Evolutionary conservation across 345 rosid genomes (phyloP).

Genomic region (Sonneratia caseolaris): DNA sequence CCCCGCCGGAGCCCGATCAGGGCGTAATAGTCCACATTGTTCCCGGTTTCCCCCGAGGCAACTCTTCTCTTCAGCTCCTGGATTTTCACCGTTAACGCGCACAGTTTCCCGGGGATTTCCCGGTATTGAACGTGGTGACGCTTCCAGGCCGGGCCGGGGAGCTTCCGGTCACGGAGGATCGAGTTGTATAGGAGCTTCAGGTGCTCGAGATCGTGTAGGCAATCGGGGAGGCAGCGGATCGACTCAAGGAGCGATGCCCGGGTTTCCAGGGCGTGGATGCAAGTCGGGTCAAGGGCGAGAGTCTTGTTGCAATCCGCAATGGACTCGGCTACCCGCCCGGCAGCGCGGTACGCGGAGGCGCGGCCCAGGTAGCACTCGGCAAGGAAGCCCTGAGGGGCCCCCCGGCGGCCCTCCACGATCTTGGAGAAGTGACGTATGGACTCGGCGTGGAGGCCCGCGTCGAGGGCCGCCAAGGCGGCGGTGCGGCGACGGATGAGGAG

Average conservation of each 20-base stretch:
- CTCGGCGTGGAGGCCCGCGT: conserved; percentile 69
- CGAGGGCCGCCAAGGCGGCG: conserved; percentile 78
- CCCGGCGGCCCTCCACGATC: conserved; percentile 84
- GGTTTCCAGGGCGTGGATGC: conserved; percentile 78
- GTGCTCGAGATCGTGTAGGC: conserved; percentile 90
- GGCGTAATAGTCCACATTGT: conserved; percentile 67
- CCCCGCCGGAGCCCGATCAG: conserved; percentile 84
- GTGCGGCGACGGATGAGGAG: conserved; percentile 80
- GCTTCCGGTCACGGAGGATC: conserved; percentile 71
- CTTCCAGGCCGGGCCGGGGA: conserved; percentile 97
- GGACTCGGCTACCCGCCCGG: conserved; percentile 74
- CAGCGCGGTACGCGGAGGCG: conserved; percentile 64
- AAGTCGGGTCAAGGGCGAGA: conserved; percentile 65
- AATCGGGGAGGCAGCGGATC: conserved; percentile 80
- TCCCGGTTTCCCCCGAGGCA: conserved; percentile 61
- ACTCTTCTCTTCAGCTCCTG: conserved; percentile 61
- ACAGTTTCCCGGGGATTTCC: conserved; percentile 79
- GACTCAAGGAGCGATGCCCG: conserved; percentile 73
- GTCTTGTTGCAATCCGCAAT: conserved; percentile 88
- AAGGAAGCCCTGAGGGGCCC: conserved; percentile 82
- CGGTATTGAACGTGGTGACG: conserved; percentile 69
- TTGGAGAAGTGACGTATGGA: conserved; percentile 90
- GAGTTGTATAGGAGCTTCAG: conserved; percentile 78
- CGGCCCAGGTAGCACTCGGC: conserved; percentile 84
- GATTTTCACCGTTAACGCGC: conserved; percentile 53